Base-by-base conservation (phyloP, 192 early-diverging fungal genomes). In the Phycomyces blakesleeanus region DNA sequence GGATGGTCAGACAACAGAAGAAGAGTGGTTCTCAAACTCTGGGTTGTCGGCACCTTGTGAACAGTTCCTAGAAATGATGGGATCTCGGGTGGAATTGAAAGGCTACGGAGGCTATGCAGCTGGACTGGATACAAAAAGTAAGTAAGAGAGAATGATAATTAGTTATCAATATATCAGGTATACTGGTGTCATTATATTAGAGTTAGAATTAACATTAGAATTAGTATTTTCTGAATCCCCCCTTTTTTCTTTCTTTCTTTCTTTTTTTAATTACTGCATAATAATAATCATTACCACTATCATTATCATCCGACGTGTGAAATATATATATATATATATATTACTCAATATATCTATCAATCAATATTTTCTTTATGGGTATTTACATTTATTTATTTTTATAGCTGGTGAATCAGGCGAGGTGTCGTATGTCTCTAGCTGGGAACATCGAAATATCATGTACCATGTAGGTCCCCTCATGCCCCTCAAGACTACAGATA, bases 401-500 rank as follows among this genome's bases (percentile, higher is more conserved):
- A 12, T 71, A 89, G 81, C 70, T 57, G 88, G 87, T 39, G 81
- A 89, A 61, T 82, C 86, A 5, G 91, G 89, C 0, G 79, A 73
- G 0, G 74, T 89, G 50, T 85, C 87, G 18, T 85, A 91, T 57
- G 83, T 80, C 50, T 87, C 88, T 25, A 86, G 85, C 59, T 92
- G 89, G 90, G 83, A 87, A 61, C 81, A 85, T 21, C 87, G 84
- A 66, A 83, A 89, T 63, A 84, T 93, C 60, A 89, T 91, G 86
- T 93, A 86, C 72, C 91, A 93, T 63, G 83, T 92, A 1, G 80
- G 85, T 9, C 90, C 91, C 11, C 54, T 91, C 14, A 76, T 93
- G 34, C 91, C 91, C 0, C 82, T 66, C 69, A 78, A 78, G 50
- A 76, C 76, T 16, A 74, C 76, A 3, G 89, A 90, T 69, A 75